Evolutionary conservation across 2,329 filamentous ascomycete species (phyloP), one percentile per base, ranked within the genome.

Genomic region (Didymella arachidicola): DNA sequence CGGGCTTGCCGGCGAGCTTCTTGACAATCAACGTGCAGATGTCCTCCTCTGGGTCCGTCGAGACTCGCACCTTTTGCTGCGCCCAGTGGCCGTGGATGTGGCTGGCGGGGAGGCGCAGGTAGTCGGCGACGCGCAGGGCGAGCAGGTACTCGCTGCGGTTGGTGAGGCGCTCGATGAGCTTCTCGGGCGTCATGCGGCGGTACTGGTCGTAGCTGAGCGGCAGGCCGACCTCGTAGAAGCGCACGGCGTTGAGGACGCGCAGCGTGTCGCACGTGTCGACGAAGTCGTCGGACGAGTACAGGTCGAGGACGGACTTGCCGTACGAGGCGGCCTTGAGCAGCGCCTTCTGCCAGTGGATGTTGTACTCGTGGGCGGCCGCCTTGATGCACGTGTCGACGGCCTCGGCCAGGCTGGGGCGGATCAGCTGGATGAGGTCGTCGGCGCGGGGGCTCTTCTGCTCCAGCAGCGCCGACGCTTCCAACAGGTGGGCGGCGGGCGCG

Each of bases 241-340:
- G 88, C 12, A 94, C 90, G 7, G 94, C 94, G 69, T 97, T 98
- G 46, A 99, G 83, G 0, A 99, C 93, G 16, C 95, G 89, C 16
- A 99, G 80, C 0, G 89, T 95, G 77, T 99, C 94, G 67, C 93
- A 97, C 89, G 97, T 98, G 63, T 98, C 94, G 53, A 99, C 95
- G 78, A 98, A 99, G 65, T 99, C 94, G 72, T 99, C 95, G 72
- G 93, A 97, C 77, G 95, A 97, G 79, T 98, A 99, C 12, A 98
- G 88, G 70, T 98, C 95, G 3, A 99, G 84, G 0, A 98, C 95
- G 0, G 95, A 98, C 77, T 99, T 99, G 61, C 95, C 95, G 75
- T 97, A 98, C 0, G 94, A 98, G 0, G 95, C 95, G 6, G 95
- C 95, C 75, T 96, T 96, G n/a, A 99, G 83, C 1, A 99, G 83